Evolutionary conservation across 805 yeast genomes (phyloP), one percentile per base, ranked within the genome.

Genomic region (Clavispora carvajalis): DNA sequence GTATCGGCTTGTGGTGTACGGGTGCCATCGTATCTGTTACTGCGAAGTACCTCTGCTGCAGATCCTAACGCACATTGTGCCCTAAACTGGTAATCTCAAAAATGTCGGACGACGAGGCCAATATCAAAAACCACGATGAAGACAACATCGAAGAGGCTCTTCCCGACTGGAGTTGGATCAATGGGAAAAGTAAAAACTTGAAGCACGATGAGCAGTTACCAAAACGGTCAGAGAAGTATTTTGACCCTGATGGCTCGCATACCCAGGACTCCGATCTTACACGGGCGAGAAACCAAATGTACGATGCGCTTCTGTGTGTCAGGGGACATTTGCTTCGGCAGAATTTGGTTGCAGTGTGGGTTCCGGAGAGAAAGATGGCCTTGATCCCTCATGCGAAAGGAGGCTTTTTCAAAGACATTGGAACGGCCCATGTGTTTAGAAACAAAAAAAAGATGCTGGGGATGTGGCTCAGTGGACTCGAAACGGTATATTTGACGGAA

Each of bases 171-270:
- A 63, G 72, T 9, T 55, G 41, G 7, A 41, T 57, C 26, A 49
- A 50, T 26, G 41, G 23, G 17, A 21, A n/a, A 21, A 19, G 36
- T 15, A n/a, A 33, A 3, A 17, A 36, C 7, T 12, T 18, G 12
- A 22, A 17, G 35, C 36, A 40, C 12, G 55, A 45, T 30, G 60
- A 44, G 44, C 69, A 35, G 37, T 45, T 81, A 1, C 90, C 90
- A 2, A 83, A 79, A 48, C 65, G 91, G 45, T 95, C 96, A 2
- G 89, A 80, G 42, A 90, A 90, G 57, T 95, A 86, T 49, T 85
- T 79, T 49, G 95, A 80, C 44, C 95, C 95, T 0, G 91, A 83
- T 55, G 88, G 86, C 0, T 80, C 89, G 0, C 50, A 53, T 5
- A 55, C 66, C 5, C 93, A 85, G 56, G 57, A 52, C 4, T 44